Conservation (phyloP, 331 rosid genomes). For the Stylosanthes scabra region DNA sequence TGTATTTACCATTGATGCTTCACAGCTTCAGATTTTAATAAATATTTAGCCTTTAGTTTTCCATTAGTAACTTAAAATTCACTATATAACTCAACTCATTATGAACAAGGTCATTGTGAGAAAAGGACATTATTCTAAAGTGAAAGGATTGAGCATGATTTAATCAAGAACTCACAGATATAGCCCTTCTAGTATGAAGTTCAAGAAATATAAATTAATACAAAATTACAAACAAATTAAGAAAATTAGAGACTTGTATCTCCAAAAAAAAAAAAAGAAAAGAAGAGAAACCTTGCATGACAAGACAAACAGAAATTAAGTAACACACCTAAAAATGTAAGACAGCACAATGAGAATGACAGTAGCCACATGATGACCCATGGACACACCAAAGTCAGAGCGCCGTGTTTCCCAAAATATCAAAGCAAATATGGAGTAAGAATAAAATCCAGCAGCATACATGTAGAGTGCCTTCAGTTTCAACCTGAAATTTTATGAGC, state of each 20-base stretch:
- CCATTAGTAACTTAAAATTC: constrained; percentile 24
- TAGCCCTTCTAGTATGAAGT: constrained; percentile 15
- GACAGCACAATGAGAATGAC: constrained; percentile 86
- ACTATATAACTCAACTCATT: constrained; percentile 2
- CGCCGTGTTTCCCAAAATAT: constrained; percentile 99
- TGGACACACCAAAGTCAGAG: constrained; percentile 95
- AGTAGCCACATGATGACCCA: constrained; percentile 98
- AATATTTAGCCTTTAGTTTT: constrained; percentile 15
- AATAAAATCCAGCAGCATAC: constrained; percentile 92
- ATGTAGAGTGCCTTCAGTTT: constrained; percentile 87
- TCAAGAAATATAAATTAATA: constrained; percentile 24
- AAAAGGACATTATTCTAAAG: not conserved
- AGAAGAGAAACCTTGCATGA: constrained; percentile 13
- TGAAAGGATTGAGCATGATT: constrained; percentile 3
- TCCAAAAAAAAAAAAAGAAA: not conserved
- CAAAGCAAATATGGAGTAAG: constrained; percentile 97
- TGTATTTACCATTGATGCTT: not conserved
- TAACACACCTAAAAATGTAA: constrained; percentile 82
- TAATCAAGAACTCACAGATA: not conserved
- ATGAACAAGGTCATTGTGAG: not conserved
- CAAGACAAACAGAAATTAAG: constrained; percentile 39
- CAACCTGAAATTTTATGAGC: constrained; percentile 67
- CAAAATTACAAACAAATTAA: constrained; percentile 32
- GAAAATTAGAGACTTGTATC: constrained; percentile 12
- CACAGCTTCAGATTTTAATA: constrained; percentile 5